Percentiles rank a stretch among this genome's conserved stretches.
Conservation (phyloP, 1,284 basidiomycete genomes). For the Melampsora americana region DNA sequence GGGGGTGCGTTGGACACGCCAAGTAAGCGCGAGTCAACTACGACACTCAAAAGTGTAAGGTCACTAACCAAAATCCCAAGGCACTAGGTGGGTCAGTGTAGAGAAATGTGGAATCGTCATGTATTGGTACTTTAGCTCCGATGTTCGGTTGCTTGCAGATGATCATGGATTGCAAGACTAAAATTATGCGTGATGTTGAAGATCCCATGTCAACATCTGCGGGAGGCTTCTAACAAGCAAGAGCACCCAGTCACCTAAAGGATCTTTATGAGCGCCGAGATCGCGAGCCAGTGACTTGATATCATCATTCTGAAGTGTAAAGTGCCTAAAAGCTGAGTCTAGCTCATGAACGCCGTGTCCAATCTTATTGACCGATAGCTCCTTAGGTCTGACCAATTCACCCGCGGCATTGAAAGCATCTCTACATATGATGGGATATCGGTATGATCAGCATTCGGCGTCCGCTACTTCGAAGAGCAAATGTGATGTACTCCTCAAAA, state of each 20-base stretch:
- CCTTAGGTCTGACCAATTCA: conserved; percentile 71
- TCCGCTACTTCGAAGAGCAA: conserved; percentile 55
- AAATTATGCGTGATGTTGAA: conserved; percentile 13
- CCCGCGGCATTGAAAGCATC: conserved; percentile 49
- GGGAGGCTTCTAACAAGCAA: neutral
- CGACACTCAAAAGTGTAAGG: conserved; percentile 64
- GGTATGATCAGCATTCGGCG: conserved; percentile 55
- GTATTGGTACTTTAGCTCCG: conserved; percentile 69
- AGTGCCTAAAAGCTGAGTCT: conserved; percentile 72
- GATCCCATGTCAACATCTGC: neutral
- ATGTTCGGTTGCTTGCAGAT: conserved; percentile 85
- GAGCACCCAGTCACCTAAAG: conserved; percentile 61
- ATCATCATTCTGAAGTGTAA: conserved; percentile 71
- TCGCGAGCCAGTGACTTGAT: conserved; percentile 68
- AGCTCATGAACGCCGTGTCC: conserved; percentile 70
- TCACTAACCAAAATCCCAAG: conserved; percentile 90
- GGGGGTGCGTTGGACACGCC: neutral
- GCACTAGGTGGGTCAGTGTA: conserved; percentile 88
- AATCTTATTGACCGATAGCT: conserved; percentile 60
- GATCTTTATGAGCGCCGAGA: conserved; percentile 74
- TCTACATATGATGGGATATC: conserved; percentile 46
- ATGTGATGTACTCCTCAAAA: conserved; percentile 75
- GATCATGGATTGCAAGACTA: conserved; percentile 89
- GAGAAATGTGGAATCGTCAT: conserved; percentile 62
- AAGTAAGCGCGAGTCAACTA: neutral